A percentile compares a stretch with the other conserved stretches of the same genome.
These are phyloP conservation scores for Backusella mclennaniae DNA, from an alignment of 192 early-diverging fungal genomes.

Conservation along the genomic window DNA sequence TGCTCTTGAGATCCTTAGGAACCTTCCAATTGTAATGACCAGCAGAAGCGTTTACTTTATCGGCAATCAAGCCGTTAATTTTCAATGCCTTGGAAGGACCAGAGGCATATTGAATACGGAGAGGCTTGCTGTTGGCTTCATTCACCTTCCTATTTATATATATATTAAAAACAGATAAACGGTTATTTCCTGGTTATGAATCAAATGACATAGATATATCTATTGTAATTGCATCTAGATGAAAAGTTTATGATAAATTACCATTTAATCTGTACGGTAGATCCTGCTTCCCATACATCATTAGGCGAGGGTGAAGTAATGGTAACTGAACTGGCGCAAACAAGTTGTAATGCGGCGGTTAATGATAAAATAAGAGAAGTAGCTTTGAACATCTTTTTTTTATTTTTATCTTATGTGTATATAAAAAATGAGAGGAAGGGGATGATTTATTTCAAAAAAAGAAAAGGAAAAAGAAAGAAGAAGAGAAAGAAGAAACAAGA, in stretches of 20 bases:
- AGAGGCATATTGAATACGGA: constrained; percentile 8
- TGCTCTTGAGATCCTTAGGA: constrained; percentile 3
- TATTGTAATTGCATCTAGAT: not conserved
- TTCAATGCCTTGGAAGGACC: constrained; percentile 2
- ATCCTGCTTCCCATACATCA: constrained; percentile 7
- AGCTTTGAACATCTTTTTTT: constrained; percentile 2
- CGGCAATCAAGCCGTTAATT: constrained; percentile 16
- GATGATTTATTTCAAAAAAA: not conserved
- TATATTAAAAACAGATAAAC: not conserved
- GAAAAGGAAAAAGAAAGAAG: not conserved
- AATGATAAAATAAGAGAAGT: constrained; percentile 1
- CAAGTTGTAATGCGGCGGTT: not conserved
- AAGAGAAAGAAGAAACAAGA: not conserved
- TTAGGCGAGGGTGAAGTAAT: constrained; percentile 10
- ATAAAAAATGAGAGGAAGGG: not conserved
- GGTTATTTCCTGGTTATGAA: not conserved
- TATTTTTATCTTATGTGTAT: not conserved
- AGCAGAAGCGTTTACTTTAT: not conserved
- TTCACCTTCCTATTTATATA: constrained; percentile 9
- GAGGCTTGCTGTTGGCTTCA: not conserved
- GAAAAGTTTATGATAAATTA: not conserved
- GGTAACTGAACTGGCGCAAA: not conserved
- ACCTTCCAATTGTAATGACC: constrained; percentile 13
- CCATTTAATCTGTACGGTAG: constrained; percentile 20
- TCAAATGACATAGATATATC: not conserved